These are phyloP conservation scores for Pachyrhizus erosus DNA, from an alignment of 306 rosid genomes.

Conservation along the genomic window DNA sequence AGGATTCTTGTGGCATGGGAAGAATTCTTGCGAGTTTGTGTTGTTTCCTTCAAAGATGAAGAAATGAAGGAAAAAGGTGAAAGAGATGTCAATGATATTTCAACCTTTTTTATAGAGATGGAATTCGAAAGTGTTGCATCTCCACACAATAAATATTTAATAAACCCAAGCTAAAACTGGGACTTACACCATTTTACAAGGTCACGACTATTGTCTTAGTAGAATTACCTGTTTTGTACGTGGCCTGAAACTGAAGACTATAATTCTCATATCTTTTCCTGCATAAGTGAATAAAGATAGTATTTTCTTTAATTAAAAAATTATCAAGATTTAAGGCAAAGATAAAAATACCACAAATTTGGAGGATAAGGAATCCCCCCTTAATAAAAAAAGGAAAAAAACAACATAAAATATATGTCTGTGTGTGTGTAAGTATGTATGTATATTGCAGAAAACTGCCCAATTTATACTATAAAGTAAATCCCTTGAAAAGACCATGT, in stretches of 20 bases:
- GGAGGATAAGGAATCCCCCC: conserved; percentile 22
- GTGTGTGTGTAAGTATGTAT: no score
- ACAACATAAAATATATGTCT: no score
- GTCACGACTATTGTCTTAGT: conserved; percentile 3
- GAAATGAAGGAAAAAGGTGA: background rate
- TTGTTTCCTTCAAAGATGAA: background rate
- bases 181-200: background rate
- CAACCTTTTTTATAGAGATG: background rate
- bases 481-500: background rate
- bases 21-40: background rate
- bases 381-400: conserved; percentile 10
- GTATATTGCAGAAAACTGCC: background rate
- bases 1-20: background rate
- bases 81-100: conserved; percentile 18
- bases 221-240: conserved; percentile 86
- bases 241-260: conserved; percentile 92
- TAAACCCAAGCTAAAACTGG: conserved; percentile 4
- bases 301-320: conserved; percentile 6
- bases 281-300: conserved; percentile 48
- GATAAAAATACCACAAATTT: conserved; percentile 20
- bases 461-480: background rate
- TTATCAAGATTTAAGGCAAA: background rate
- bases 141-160: background rate
- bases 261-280: conserved; percentile 97
- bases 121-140: background rate